Evolutionary conservation across 345 rosid species (phyloP).

Genomic region (Citrus trifoliata): DNA sequence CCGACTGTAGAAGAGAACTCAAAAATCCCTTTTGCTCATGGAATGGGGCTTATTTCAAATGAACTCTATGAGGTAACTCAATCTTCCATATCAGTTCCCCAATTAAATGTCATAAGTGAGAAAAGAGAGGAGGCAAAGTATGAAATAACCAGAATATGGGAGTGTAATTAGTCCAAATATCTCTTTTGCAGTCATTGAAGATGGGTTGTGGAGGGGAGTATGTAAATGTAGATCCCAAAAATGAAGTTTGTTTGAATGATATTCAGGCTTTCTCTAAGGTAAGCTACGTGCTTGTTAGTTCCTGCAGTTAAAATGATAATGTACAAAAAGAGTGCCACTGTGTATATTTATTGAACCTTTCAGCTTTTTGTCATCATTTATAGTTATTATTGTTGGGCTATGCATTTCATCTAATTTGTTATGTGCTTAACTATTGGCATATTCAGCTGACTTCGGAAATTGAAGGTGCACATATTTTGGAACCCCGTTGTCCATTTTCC

Average conservation of each 20-base stretch:
- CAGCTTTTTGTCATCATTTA: background rate
- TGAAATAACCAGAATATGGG: background rate
- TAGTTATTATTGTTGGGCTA: background rate
- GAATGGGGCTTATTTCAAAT: slow-evolving; percentile 69
- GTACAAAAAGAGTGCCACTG: too few relatives aligned
- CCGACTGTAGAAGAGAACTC: slow-evolving; percentile 25
- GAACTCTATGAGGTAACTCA: slow-evolving; percentile 57
- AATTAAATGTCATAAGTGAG: background rate
- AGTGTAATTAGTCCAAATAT: background rate
- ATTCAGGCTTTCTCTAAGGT: slow-evolving; percentile 27
- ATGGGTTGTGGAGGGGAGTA: slow-evolving; percentile 44
- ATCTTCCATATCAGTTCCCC: background rate
- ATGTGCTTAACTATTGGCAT: background rate
- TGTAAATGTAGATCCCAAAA: slow-evolving; percentile 24
- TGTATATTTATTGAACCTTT: background rate
- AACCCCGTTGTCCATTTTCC: slow-evolving; percentile 27
- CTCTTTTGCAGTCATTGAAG: slow-evolving; percentile 34
- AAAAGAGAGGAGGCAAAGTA: background rate
- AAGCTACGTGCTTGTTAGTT: background rate
- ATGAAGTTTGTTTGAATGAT: slow-evolving; percentile 34
- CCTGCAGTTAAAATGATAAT: too few relatives aligned
- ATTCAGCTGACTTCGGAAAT: slow-evolving; percentile 36
- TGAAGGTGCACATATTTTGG: slow-evolving; percentile 27
- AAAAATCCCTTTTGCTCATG: slow-evolving; percentile 49
- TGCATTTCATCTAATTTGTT: background rate